Evolutionary conservation across 345 rosid genomes (phyloP), one percentile per base, ranked within the genome.

Genomic region (Salix suchowensis): DNA sequence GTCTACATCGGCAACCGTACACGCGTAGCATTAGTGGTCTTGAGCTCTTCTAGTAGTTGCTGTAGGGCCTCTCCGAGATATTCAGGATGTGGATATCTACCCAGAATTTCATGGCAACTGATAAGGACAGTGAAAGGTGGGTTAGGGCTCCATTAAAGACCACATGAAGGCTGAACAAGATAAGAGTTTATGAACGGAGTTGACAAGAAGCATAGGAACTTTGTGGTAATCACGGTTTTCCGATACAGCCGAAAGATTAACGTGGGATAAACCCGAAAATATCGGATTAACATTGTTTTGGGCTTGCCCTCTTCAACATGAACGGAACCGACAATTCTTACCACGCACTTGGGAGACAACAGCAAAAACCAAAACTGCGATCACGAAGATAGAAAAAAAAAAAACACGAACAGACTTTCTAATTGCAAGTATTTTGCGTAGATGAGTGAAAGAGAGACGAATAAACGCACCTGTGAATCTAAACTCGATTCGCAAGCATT

Each of bases 1-100:
- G 77, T 52, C 50, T 16, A n/a, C 65, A 4, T 65, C 77, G n/a
- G 37, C 61, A 37, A 14, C 58, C 21, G 69, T 74, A 55, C 46
- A 72, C 12, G 48, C 44, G 75, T 32, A 7, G 14, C 54, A 34
- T 46, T 18, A 37, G 16, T 40, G 6, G 28, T 8, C 50, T 68
- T 37, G 16, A 40, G 50, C 70, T 37, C 39, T 37, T 11, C n/a
- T 21, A 21, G n/a, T 21, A 39, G 50, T 2, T 14, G 46, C 46
- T 42, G 50, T 5, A 26, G 50, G 70, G 70, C 71, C 5, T 23
- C 14, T 15, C 16, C 71, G 28, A 12, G 15, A 37, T n/a, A 5
- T n/a, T 2, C 2, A 65, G 34, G 67, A 28, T 46, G 52, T 46
- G 28, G 32, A 64, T 26, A 30, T 28, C 26, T 24, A 67, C 24